These are phyloP conservation scores for Gossypium bickii DNA, from an alignment of 345 rosid genomes.

Conservation along the genomic window DNA sequence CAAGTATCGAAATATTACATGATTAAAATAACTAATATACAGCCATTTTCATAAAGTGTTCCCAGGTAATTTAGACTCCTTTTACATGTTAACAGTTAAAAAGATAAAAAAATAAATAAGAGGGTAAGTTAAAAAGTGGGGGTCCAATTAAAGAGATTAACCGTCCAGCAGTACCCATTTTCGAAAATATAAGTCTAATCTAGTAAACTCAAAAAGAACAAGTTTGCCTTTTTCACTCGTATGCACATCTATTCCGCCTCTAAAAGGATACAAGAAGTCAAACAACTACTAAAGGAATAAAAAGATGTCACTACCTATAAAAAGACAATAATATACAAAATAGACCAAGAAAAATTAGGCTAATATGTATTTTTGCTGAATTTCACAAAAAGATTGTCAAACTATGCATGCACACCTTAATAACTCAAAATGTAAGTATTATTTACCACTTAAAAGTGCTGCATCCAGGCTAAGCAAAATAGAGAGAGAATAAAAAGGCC, in stretches of 20 bases:
- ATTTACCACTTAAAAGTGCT: not conserved
- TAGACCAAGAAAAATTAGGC: not conserved
- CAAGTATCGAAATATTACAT: not conserved
- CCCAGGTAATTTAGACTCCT: not conserved
- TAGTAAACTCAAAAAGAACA: not conserved
- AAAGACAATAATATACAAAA: not conserved
- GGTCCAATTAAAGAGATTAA: not conserved
- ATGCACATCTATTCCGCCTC: not conserved
- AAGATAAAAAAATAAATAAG: not conserved
- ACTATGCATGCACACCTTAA: not conserved
- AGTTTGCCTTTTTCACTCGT: not conserved
- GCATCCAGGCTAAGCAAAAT: not conserved
- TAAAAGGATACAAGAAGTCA: not conserved
- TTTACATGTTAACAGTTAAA: not conserved
- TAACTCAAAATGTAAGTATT: not conserved
- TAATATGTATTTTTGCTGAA: not conserved
- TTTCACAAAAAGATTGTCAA: not conserved
- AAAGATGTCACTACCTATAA: not conserved
- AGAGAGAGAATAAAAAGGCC: not conserved
- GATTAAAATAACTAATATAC: not conserved
- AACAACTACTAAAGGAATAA: not conserved
- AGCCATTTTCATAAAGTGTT: not conserved
- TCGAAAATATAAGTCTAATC: not conserved
- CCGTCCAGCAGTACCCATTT: not conserved
- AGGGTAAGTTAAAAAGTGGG: not conserved